These are phyloP conservation scores for Lentinula novae-zelandiae DNA, from an alignment of 1,284 basidiomycete genomes.

Conservation along the genomic window DNA sequence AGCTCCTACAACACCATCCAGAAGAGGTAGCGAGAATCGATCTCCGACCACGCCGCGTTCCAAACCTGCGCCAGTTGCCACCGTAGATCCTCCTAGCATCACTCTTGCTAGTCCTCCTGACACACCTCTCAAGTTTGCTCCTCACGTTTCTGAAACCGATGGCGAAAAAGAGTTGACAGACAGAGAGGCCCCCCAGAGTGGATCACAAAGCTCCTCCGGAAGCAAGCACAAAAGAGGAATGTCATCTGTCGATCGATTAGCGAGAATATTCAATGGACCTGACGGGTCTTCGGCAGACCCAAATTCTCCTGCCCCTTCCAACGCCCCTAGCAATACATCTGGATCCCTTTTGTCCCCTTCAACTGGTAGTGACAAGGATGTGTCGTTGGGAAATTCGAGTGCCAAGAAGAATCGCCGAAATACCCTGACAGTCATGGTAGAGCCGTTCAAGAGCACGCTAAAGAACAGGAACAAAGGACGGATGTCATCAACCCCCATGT, in stretches of 20 bases:
- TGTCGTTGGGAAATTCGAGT: constrained; percentile 13
- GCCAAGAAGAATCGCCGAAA: constrained; percentile 55
- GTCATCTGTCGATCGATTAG: constrained; percentile 9
- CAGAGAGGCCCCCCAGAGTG: background rate
- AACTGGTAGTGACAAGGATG: constrained; percentile 18
- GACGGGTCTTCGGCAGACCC: background rate
- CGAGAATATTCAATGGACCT: constrained; percentile 10
- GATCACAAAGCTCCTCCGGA: constrained; percentile 8
- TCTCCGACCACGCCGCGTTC: constrained; percentile 4
- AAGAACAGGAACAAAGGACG: constrained; percentile 45
- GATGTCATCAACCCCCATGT: constrained; percentile 31
- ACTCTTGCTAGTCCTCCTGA: constrained; percentile 17
- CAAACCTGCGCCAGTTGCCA: background rate
- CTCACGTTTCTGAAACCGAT: background rate
- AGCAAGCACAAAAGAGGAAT: constrained; percentile 6
- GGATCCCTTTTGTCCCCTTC: constrained; percentile 14
- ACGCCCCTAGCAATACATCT: constrained; percentile 7
- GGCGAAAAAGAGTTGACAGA: background rate
- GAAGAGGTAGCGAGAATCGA: constrained; percentile 16
- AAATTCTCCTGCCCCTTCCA: background rate
- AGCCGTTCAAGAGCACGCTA: constrained; percentile 62
- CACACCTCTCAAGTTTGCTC: constrained; percentile 10
- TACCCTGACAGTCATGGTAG: constrained; percentile 81
- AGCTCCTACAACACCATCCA: constrained; percentile 14
- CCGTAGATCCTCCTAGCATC: constrained; percentile 11